These are phyloP conservation scores for Rhizopogon roseolus DNA, from an alignment of 768 basidiomycete genomes.

Conservation along the genomic window DNA sequence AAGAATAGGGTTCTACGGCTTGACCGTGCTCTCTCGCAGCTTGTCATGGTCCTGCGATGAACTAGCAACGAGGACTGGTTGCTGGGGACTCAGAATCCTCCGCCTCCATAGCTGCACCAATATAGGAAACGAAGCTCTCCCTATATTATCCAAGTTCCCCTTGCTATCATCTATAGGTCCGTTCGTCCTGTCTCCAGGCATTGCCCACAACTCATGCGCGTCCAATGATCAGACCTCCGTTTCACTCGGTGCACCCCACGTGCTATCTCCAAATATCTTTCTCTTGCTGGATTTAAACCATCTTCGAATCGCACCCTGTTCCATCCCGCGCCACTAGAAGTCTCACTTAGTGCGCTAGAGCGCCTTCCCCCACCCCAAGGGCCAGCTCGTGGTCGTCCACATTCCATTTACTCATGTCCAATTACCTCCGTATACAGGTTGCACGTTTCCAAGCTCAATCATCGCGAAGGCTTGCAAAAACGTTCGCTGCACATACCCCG, in stretches of 20 bases:
- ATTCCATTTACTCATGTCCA: constrained; percentile 24
- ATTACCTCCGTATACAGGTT: constrained; percentile 22
- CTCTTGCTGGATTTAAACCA: constrained; percentile 22
- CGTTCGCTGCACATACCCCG: neutral
- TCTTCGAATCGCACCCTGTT: constrained; percentile 28
- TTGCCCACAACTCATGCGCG: neutral
- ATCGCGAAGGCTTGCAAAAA: neutral
- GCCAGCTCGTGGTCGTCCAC: constrained; percentile 5
- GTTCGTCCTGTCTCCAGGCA: constrained; percentile 15
- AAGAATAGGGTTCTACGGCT: constrained; percentile 43
- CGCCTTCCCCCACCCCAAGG: constrained; percentile 3
- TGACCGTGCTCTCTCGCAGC: constrained; percentile 47
- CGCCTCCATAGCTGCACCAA: constrained; percentile 48
- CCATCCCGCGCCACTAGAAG: constrained; percentile 36
- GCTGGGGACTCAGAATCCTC: constrained; percentile 58
- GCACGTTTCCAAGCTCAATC: constrained; percentile 15
- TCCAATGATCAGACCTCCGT: constrained; percentile 37
- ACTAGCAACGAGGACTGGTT: constrained; percentile 28
- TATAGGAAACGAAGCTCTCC: constrained; percentile 40
- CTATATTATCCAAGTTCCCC: constrained; percentile 42
- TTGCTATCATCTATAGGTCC: constrained; percentile 59
- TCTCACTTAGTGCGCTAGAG: constrained; percentile 30
- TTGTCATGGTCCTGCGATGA: constrained; percentile 33
- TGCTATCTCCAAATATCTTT: constrained; percentile 12
- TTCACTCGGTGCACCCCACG: constrained; percentile 38